Base-by-base conservation (phyloP, 805 yeast species). In the Cyberlindnera euphorbiae region DNA sequence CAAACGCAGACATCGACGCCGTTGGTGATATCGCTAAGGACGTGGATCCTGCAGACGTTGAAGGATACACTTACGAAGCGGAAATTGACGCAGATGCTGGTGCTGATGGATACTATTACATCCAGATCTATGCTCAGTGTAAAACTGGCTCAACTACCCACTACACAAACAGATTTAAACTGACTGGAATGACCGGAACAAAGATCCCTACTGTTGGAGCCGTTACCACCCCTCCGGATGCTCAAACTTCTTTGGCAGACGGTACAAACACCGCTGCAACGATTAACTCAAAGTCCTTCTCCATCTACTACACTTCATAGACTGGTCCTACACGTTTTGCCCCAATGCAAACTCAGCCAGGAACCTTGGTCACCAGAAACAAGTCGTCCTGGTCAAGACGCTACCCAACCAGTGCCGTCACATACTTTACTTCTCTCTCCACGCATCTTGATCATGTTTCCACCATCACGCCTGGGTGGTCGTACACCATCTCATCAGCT, bases 311-410 rank as follows among this genome's bases (percentile, higher is more conserved):
- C 62, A 73, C 85, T 3, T 45, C 50, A 49, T 97, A 90, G 63
- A 81, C 93, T 0, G 96, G 96, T 21, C 59, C 49, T 15, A 75
- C 84, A 8, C 73, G 89, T 50, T 85, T 63, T 59, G 97, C 97
- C 1, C 96, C 97, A 35, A 86, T 88, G 96, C 97, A 89, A 63
- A 57, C 68, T 41, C 96, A 87, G 61, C 97, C 98, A 6, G 84
- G 81, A 4, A 53, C 82, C 1, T 63, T 62, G 8, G 74, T 87
- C 17, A 83, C 95, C 1, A 74, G 67, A 26, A 38, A 36, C 18
- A 39, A 48, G 12, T 69, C 81, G 8, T 60, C 79, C 4, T 82
- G 89, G 80, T 56, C 81, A 9, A 71, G 79, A 47, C 67, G 76
- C 46, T 79, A 61, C 56, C 77, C 90, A 13, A 74, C 95, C 1